phyloP scores from a whole-genome alignment of 139 green algal species.

The Asterochloris sp. region DNA sequence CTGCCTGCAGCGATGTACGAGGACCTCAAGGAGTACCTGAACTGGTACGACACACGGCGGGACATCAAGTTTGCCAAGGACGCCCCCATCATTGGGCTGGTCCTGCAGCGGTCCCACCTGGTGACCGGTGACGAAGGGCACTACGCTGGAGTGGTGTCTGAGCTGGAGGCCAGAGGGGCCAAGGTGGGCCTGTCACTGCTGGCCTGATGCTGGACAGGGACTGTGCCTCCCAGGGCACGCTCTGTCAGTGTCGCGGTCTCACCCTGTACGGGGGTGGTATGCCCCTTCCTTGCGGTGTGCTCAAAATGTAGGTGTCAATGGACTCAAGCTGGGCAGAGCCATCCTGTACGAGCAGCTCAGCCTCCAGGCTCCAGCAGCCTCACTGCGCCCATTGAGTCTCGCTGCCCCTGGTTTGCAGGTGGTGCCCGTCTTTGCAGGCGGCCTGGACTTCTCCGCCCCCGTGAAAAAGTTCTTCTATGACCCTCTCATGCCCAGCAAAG shows the following conservation, averaged over 20 bases:
- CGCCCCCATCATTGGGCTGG: slow-evolving; percentile 90
- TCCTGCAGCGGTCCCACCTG: slow-evolving; percentile 96
- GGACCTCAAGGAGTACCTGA: slow-evolving; percentile 99
- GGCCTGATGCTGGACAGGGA: not conserved
- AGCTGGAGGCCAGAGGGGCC: slow-evolving; percentile 91
- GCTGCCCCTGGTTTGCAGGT: slow-evolving; percentile 31
- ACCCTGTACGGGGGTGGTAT: not conserved
- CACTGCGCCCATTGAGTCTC: too few relatives aligned
- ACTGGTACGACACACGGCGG: slow-evolving; percentile 97
- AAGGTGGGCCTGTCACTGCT: slow-evolving; percentile 43
- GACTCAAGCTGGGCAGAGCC: too few relatives aligned
- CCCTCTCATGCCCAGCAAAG: slow-evolving; percentile 72
- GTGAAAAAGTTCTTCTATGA: slow-evolving; percentile 99
- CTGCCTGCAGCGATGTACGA: slow-evolving; percentile 76
- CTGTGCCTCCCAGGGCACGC: too few relatives aligned
- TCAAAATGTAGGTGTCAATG: too few relatives aligned
- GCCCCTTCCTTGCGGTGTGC: too few relatives aligned
- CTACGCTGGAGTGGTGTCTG: slow-evolving; percentile 89
- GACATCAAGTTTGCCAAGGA: slow-evolving; percentile 86
- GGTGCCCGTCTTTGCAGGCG: slow-evolving; percentile 96
- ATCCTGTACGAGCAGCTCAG: too few relatives aligned
- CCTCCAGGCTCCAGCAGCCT: too few relatives aligned
- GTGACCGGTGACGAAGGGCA: slow-evolving; percentile 98
- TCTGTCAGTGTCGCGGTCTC: not conserved
- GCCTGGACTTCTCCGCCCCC: slow-evolving; percentile 94